These are phyloP conservation scores for Pilobolus umbonatus DNA, from an alignment of 192 early-diverging fungal genomes.

Conservation along the genomic window DNA sequence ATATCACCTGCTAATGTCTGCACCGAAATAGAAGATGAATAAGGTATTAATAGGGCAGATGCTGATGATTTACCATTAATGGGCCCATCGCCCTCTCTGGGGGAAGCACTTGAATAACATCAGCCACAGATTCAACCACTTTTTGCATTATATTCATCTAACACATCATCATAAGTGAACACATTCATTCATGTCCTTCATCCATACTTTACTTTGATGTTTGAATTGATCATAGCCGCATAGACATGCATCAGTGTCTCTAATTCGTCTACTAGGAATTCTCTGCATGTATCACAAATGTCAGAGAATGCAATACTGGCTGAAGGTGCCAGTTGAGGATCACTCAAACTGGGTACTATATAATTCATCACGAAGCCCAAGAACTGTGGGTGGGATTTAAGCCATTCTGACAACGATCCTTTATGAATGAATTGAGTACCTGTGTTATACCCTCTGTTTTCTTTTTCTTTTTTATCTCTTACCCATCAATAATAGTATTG, in stretches of 20 bases:
- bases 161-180: conserved; percentile 2
- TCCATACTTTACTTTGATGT: conserved; percentile 11
- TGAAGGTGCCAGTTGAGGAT: conserved; percentile 48
- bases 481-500: conserved; percentile 43
- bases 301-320: conserved; percentile 63
- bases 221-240: conserved; percentile 43
- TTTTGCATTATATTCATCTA: conserved; percentile 36
- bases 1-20: conserved; percentile 25
- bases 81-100: conserved; percentile 33
- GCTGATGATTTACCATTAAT: conserved; percentile 31
- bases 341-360: conserved; percentile 55
- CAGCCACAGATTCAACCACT: conserved; percentile 41
- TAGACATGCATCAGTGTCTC: conserved; percentile 57
- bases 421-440: conserved; percentile 15
- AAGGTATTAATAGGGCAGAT: too few relatives aligned
- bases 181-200: not conserved
- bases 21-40: too few relatives aligned
- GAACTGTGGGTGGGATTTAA: conserved; percentile 55
- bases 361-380: conserved; percentile 55
- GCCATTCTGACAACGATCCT: conserved; percentile 69
- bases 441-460: not conserved
- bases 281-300: conserved; percentile 68
- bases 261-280: conserved; percentile 52
- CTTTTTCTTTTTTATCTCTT: conserved; percentile 2
- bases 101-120: conserved; percentile 39